These are phyloP conservation scores for Simplicillium sp. DNA, from an alignment of 2,329 filamentous ascomycete species.

Conservation along the genomic window DNA sequence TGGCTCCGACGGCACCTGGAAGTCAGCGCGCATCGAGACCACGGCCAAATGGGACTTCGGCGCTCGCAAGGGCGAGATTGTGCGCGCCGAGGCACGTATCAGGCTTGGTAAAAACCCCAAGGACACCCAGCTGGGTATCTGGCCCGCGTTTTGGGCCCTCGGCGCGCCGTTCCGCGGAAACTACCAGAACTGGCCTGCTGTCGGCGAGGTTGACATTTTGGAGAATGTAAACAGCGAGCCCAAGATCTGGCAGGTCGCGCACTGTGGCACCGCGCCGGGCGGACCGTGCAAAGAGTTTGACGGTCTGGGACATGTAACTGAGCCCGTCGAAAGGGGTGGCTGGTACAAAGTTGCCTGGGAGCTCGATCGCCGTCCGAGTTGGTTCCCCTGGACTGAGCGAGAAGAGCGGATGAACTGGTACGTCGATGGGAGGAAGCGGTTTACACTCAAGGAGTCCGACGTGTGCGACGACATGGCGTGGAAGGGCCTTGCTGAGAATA, in stretches of 20 bases:
- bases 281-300: constrained; percentile 31
- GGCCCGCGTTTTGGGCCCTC: constrained; percentile 38
- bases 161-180: constrained; percentile 26
- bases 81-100: constrained; percentile 28
- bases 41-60: constrained; percentile 21
- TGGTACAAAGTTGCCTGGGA: too few species aligned
- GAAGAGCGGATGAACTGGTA: constrained; percentile 24
- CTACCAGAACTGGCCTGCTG: constrained; percentile 28
- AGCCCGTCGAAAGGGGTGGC: too few species aligned
- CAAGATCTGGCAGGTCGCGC: constrained; percentile 25
- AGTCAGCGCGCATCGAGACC: constrained; percentile 34
- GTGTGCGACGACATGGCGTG: constrained; percentile 19
- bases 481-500: constrained; percentile 17
- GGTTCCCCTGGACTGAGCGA: too few species aligned
- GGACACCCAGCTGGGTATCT: constrained; percentile 26
- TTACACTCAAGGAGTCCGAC: constrained; percentile 15
- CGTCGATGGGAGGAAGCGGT: constrained; percentile 18
- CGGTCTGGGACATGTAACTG: constrained; percentile 22
- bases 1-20: constrained; percentile 25
- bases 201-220: constrained; percentile 35
- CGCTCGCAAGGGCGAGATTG: constrained; percentile 19
- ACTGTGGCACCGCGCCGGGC: constrained; percentile 28
- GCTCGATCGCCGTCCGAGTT: too few species aligned
- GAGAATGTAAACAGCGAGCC: constrained; percentile 29
- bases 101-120: constrained; percentile 19